Base-by-base conservation (phyloP, 2,329 filamentous ascomycete species). In the Fusarium ambrosium region DNA sequence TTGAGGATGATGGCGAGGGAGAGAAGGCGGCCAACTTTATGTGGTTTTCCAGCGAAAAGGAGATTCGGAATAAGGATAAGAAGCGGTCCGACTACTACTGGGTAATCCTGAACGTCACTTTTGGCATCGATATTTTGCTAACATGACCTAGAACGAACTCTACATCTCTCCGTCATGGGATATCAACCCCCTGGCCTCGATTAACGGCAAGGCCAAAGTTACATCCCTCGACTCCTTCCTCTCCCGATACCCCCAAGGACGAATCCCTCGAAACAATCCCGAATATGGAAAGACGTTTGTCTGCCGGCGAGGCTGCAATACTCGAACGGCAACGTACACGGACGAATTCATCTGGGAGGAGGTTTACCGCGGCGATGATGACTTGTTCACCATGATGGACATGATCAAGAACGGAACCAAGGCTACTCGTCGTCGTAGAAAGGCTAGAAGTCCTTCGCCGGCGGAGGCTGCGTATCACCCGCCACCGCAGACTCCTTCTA, bases 21-120 rank as follows among this genome's bases (percentile, higher is more conserved):
- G 82, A 93, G 51, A 98, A 95, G 86, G 91, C 92, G 29, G 96
- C 94, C 65, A 93, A 93, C 72, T 97, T 99, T 80, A 92, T 98
- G 89, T 99, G 97, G 97, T 98, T 99, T 81, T 95, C 94, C 0
- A 95, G 94, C 0, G 94, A 97, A 78, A 94, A 93, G 79, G 96
- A 98, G 84, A 94, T 98, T 70, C 90, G 92, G 32, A 97, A 94
- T 78, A 93, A 92, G 80, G 89, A 91, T 68, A 96, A 94, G 84
- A 97, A 97, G 85, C 88, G 95, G 79, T 89, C 86, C 14, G 97
- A 99, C 83, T 94, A 91, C 69, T 82, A 97, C 62, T 90, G 90
- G 80, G 91, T 93, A 85, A 68, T 85, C 78, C 8, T 9, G 11
- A 36, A 6, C 11, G 22, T n/a, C 36, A 61, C 56, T 58, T 8